Base-by-base conservation (phyloP, 2,329 filamentous ascomycete genomes). In the Sclerotinia borealis region DNA sequence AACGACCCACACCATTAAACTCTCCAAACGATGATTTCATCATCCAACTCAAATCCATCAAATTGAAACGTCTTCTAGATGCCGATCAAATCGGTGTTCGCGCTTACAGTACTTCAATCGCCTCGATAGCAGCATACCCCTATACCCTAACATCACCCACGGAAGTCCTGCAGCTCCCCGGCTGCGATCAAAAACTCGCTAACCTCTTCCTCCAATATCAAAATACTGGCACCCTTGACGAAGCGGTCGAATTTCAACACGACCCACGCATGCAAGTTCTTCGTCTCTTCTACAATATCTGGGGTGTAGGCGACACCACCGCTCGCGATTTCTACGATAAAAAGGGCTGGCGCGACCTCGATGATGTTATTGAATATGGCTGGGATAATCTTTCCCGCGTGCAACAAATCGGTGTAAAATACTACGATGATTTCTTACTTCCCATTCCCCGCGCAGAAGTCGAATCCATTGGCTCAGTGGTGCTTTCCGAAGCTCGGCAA, bases 401-500 rank as follows among this genome's bases (percentile, higher is more conserved):
- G 1, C 93, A 97, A 75, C 92, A 98, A 74, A 96, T 98, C 62
- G 93, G 95, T 0, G 80, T 97, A 50, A 98, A 98, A 74, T 97
- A 87, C 76, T 96, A 96, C 74, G 89, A 96, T 39, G 93, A 98
- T 67, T 90, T 99, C 62, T 78, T 84, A 51, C 76, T 81, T 19
- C 85, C 83, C 17, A 91, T 98, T 5, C 83, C 91, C 0, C 84
- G 92, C 1, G 64, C 72, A 0, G 92, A 98, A 74, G 89, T 92
- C 0, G 87, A 91, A 68, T 71, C 74, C 0, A 96, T 96, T 60
- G 85, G 83, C 0, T 71, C 77, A 5, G 79, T 81, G 1, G 82
- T 97, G 19, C 80, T 88, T 1, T 71, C 77, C 1, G 87, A 95
- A 66, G 92, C 92, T 1, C 84, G 86, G 51, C 77, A 75, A 22